phyloP scores from a whole-genome alignment of 179 eudicot species.

The Corrigiola litoralis region DNA sequence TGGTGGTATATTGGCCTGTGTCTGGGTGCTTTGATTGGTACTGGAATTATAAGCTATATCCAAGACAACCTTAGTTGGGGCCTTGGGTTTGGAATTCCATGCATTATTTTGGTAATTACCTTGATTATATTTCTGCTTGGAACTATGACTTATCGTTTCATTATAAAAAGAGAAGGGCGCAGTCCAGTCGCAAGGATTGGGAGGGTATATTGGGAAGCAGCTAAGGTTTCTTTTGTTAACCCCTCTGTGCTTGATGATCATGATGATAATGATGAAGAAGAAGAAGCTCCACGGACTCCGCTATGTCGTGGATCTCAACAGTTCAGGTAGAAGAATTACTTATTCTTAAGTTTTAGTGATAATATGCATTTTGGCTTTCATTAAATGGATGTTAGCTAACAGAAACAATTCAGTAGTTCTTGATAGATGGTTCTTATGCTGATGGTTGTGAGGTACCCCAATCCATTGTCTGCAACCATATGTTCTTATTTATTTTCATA shows the following conservation, averaged over 20 bases:
- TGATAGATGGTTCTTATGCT: too few species aligned
- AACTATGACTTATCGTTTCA: slow-evolving; percentile 46
- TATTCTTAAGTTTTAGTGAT: not conserved
- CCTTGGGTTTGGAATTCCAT: slow-evolving; percentile 79
- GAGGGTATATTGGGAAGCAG: slow-evolving; percentile 49
- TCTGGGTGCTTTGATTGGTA: slow-evolving; percentile 27
- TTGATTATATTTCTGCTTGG: slow-evolving; percentile 53
- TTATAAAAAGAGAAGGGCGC: slow-evolving; percentile 25
- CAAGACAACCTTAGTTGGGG: slow-evolving; percentile 77
- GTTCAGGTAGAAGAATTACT: slow-evolving; percentile 36
- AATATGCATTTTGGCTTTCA: not conserved
- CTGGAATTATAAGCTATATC: slow-evolving; percentile 49
- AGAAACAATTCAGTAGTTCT: not conserved
- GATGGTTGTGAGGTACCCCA: too few species aligned
- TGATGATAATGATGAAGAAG: too few species aligned
- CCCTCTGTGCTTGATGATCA: slow-evolving; percentile 10
- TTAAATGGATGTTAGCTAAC: not conserved
- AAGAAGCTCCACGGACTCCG: slow-evolving; percentile 24
- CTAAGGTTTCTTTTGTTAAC: slow-evolving; percentile 35
- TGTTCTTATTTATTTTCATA: too few species aligned
- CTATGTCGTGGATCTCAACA: slow-evolving; percentile 33
- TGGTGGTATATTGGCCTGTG: slow-evolving; percentile 65
- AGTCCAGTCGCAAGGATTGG: slow-evolving; percentile 54
- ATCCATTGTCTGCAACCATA: too few species aligned
- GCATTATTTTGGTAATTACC: slow-evolving; percentile 52